Percentiles rank a stretch among this genome's conserved stretches.
phyloP scores from a whole-genome alignment of 2,329 filamentous ascomycete species.

The Ophiostoma quercus region DNA sequence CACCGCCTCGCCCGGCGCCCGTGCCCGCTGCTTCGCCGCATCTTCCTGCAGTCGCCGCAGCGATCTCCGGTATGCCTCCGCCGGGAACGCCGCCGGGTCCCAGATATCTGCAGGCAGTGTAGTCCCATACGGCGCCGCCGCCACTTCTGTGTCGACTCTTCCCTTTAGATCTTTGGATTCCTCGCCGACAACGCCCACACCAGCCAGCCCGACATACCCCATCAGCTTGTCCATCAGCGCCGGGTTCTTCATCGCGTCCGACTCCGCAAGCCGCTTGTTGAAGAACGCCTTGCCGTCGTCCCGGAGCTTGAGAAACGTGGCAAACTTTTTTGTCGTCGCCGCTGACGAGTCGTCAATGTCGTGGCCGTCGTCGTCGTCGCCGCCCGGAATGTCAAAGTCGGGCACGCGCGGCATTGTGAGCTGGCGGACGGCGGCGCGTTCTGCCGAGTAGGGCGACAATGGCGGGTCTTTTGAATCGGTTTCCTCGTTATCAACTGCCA shows the following conservation, averaged over 20 bases:
- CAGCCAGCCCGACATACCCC: conserved; percentile 53
- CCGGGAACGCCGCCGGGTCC: conserved; percentile 53
- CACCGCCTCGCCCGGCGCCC: conserved; percentile 41
- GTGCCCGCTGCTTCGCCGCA: conserved; percentile 42
- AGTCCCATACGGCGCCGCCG: conserved; percentile 55
- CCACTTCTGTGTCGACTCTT: neutral
- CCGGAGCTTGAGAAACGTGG: conserved; percentile 71
- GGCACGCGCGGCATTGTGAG: conserved; percentile 68
- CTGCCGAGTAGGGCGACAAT: conserved; percentile 62
- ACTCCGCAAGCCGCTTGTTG: conserved; percentile 66
- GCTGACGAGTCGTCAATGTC: conserved; percentile 35
- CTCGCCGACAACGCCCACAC: conserved; percentile 29
- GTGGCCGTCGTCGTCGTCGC: conserved; percentile 59
- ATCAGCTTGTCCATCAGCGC: conserved; percentile 66
- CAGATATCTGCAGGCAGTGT: conserved; percentile 53
- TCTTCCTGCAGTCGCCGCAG: conserved; percentile 47
- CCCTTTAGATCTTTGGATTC: conserved; percentile 16
- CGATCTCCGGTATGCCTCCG: conserved; percentile 48
- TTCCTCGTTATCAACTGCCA: neutral
- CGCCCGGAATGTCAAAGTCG: conserved; percentile 68
- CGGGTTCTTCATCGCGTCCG: conserved; percentile 65
- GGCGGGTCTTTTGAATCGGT: conserved; percentile 22
- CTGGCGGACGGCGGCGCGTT: conserved; percentile 60
- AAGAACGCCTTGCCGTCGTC: conserved; percentile 66
- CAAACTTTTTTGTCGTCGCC: conserved; percentile 59